Evolutionary conservation across 2,329 filamentous ascomycete species (phyloP).

Genomic region (Ceratocystis ficicola): DNA sequence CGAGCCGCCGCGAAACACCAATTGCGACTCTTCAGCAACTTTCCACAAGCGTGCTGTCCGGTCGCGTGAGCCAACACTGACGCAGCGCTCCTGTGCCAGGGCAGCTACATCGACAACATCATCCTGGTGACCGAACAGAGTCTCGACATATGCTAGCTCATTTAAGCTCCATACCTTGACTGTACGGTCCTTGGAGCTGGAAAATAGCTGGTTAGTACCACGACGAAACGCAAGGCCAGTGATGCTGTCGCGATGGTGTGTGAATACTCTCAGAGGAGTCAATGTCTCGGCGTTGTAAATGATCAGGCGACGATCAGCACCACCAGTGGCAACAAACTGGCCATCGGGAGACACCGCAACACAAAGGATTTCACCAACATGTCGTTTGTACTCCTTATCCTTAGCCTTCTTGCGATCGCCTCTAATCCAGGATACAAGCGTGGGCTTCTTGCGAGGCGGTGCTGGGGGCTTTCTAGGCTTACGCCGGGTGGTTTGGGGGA

Average conservation of each 20-base stretch:
- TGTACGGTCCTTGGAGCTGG: constrained; percentile 77
- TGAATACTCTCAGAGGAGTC: constrained; percentile 68
- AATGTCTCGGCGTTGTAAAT: constrained; percentile 77
- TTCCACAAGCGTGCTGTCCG: constrained; percentile 91
- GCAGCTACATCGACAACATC: constrained; percentile 74
- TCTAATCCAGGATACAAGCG: constrained; percentile 49
- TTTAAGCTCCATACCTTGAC: constrained; percentile 93
- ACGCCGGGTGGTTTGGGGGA: constrained; percentile 45
- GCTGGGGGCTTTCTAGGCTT: constrained; percentile 47
- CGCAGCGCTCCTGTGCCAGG: constrained; percentile 72
- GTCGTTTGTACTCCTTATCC: constrained; percentile 59
- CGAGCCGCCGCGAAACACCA: constrained; percentile 83
- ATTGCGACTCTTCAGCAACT: constrained; percentile 85
- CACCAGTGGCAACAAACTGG: constrained; percentile 81
- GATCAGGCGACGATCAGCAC: constrained; percentile 70
- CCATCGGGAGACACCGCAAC: constrained; percentile 83
- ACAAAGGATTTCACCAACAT: constrained; percentile 66
- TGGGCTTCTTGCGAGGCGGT: constrained; percentile 49
- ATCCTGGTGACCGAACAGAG: constrained; percentile 91
- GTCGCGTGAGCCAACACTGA: constrained; percentile 83
- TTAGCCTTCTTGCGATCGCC: constrained; percentile 48
- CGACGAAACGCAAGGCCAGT: constrained; percentile 75
- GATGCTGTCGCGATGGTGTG: constrained; percentile 82
- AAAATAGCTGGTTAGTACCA: constrained; percentile 85
- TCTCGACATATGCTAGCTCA: constrained; percentile 88